phyloP scores from a whole-genome alignment of 2,329 filamentous ascomycete species.

The Drechslerella coelobrocha region DNA sequence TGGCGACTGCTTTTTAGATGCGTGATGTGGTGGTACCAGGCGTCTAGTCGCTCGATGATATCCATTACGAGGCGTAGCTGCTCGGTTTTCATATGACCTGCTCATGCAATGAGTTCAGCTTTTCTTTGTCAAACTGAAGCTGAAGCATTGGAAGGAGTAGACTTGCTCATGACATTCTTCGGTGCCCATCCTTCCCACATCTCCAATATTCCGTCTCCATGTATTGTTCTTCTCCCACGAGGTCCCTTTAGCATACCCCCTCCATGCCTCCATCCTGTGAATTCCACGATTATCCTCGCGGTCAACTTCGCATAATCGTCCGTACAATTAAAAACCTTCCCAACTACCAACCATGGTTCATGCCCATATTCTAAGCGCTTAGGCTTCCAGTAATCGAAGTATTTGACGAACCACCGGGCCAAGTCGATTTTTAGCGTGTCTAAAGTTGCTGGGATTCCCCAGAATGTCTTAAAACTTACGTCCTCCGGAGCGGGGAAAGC shows the following conservation, averaged over 20 bases:
- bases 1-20: slow-evolving; percentile 20
- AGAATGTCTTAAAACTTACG: slow-evolving; percentile 3
- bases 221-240: not conserved
- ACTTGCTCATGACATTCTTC: slow-evolving; percentile 11
- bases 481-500: slow-evolving; percentile 6
- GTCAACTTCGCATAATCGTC: slow-evolving; percentile 27
- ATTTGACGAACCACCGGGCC: slow-evolving; percentile 7
- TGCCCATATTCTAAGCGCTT: slow-evolving; percentile 16
- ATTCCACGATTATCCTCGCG: slow-evolving; percentile 30
- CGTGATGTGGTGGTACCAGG: slow-evolving; percentile 20
- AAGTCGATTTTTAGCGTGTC: slow-evolving; percentile 25
- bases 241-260: slow-evolving; percentile 14
- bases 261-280: slow-evolving; percentile 15
- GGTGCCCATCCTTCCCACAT: slow-evolving; percentile 37
- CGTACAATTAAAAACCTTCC: slow-evolving; percentile 14
- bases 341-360: slow-evolving; percentile 30
- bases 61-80: not conserved
- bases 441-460: slow-evolving; percentile 17
- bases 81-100: slow-evolving; percentile 28
- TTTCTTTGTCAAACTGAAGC: too few relatives aligned
- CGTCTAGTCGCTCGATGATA: not conserved
- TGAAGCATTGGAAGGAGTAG: not conserved
- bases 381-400: slow-evolving; percentile 21
- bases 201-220: slow-evolving; percentile 1
- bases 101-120: not conserved